phyloP scores from a whole-genome alignment of 441 rosid species.

The Euphorbia schlechtendalii region DNA sequence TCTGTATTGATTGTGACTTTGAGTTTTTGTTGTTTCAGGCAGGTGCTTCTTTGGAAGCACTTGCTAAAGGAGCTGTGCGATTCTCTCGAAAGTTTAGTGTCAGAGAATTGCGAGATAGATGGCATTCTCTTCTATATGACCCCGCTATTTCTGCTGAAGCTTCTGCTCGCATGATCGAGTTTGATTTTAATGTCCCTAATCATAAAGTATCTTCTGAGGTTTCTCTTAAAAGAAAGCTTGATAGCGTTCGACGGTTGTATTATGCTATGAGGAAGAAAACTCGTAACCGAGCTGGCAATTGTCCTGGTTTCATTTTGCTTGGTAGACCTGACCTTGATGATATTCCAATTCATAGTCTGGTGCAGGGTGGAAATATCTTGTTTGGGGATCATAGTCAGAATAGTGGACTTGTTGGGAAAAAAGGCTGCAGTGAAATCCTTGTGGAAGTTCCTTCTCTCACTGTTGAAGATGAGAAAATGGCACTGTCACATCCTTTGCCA shows the following conservation, averaged over 20 bases:
- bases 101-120: conserved; percentile 66
- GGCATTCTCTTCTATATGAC: conserved; percentile 83
- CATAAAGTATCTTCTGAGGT: conserved; percentile 15
- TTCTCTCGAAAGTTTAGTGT: conserved; percentile 61
- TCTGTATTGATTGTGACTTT: background rate
- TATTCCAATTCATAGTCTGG: conserved; percentile 10
- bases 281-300: conserved; percentile 33
- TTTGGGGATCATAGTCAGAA: conserved; percentile 24
- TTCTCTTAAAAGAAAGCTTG: conserved; percentile 58
- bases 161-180: conserved; percentile 52
- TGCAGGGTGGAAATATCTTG: conserved; percentile 17
- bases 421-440: conserved; percentile 16
- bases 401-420: conserved; percentile 24
- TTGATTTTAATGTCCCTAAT: conserved; percentile 34
- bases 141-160: conserved; percentile 69
- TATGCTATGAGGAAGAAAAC: conserved; percentile 59
- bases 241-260: conserved; percentile 48
- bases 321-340: conserved; percentile 23
- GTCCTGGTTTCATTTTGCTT: conserved; percentile 42
- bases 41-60: conserved; percentile 86
- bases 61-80: conserved; percentile 84
- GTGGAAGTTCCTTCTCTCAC: conserved; percentile 11
- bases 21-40: conserved; percentile 36
- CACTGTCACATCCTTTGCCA: conserved; percentile 16
- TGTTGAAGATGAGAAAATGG: conserved; percentile 22